phyloP scores from a whole-genome alignment of 139 green algal species.

The Picochlorum sp. region DNA sequence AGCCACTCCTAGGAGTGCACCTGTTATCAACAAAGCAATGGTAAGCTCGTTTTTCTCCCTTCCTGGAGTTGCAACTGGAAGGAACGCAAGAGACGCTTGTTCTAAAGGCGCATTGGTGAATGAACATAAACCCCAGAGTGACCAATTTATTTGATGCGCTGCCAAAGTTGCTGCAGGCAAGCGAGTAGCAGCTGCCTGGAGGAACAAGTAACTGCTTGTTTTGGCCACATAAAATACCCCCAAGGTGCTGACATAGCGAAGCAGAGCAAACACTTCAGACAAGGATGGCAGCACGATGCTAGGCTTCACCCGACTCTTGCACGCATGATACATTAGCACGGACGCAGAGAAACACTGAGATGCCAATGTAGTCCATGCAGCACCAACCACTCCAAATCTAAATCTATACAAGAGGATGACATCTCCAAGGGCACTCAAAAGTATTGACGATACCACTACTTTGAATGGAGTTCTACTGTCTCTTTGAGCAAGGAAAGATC shows the following conservation, averaged over 20 bases:
- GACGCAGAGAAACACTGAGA: slow-evolving; percentile 36
- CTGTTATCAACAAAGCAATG: slow-evolving; percentile 26
- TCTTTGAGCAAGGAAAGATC: slow-evolving; percentile 34
- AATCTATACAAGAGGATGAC: slow-evolving; percentile 42
- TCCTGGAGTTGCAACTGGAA: slow-evolving; percentile 21
- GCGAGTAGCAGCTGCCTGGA: slow-evolving; percentile 47
- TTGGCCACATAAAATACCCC: slow-evolving; percentile 59
- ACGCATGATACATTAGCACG: slow-evolving; percentile 18
- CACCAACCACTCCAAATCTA: slow-evolving; percentile 47
- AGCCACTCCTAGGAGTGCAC: slow-evolving; percentile 19
- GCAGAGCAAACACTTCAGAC: slow-evolving; percentile 12
- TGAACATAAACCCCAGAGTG: slow-evolving; percentile 38
- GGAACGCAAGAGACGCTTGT: slow-evolving; percentile 51
- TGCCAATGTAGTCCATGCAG: slow-evolving; percentile 48
- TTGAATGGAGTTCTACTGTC: slow-evolving; percentile 44
- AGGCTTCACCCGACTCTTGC: slow-evolving; percentile 1
- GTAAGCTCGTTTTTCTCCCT: slow-evolving; percentile 14
- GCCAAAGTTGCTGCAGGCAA: slow-evolving; percentile 44
- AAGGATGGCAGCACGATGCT: slow-evolving; percentile 8
- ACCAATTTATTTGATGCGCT: slow-evolving; percentile 54
- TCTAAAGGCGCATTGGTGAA: slow-evolving; percentile 54
- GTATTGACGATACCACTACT: slow-evolving; percentile 34
- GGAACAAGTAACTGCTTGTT: slow-evolving; percentile 50
- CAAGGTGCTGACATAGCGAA: slow-evolving; percentile 40
- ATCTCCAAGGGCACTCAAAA: slow-evolving; percentile 49